phyloP scores from a whole-genome alignment of 306 rosid species.

The Gleditsia sinensis region DNA sequence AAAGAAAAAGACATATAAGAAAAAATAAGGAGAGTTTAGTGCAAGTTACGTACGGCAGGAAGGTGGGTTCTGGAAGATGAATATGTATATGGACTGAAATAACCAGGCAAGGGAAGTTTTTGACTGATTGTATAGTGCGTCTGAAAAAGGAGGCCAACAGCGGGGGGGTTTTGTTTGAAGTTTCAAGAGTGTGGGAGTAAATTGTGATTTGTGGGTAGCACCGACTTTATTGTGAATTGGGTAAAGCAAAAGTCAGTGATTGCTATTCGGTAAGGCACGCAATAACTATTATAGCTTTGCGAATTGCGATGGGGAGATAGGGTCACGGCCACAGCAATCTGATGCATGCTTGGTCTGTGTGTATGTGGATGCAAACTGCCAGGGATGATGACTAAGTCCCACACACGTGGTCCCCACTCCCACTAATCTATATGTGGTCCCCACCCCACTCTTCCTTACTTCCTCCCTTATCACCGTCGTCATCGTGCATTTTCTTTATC shows the following conservation, averaged over 20 bases:
- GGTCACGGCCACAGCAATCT: not conserved
- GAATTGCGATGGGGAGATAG: conserved; percentile 18
- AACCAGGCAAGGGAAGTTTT: not conserved
- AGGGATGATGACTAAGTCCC: not conserved
- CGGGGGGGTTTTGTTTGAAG: not conserved
- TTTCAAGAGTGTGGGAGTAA: not conserved
- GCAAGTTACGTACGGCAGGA: not conserved
- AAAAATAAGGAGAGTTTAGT: not conserved
- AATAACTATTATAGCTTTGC: not conserved
- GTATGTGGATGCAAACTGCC: too few relatives aligned
- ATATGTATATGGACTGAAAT: not conserved
- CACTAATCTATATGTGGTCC: not conserved
- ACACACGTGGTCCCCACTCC: not conserved
- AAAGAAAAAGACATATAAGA: not conserved
- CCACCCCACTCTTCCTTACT: not conserved
- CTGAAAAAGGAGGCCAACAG: too few relatives aligned
- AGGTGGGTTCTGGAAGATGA: not conserved
- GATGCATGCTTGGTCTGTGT: conserved; percentile 5
- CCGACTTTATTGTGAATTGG: not conserved
- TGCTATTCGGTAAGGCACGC: not conserved
- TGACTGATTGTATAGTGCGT: not conserved
- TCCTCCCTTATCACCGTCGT: not conserved
- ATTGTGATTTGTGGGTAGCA: not conserved
- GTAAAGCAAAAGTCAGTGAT: not conserved
- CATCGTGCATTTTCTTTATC: too few relatives aligned